Conservation (phyloP, 306 rosid species). For the Vicia faba region DNA sequence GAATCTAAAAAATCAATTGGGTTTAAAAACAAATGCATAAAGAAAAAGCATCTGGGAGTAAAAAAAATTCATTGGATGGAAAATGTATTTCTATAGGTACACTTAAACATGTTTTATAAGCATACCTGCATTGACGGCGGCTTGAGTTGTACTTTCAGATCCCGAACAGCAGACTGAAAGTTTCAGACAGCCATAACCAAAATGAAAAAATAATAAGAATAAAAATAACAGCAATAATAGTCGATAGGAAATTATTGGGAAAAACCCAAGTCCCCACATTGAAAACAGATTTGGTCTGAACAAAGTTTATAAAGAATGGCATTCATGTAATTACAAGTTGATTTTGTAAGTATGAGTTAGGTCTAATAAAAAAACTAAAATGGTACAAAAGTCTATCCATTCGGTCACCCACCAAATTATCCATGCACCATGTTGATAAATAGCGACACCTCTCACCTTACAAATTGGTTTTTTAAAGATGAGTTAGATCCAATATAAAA, state of each 20-base stretch:
- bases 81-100: conserved; percentile 8
- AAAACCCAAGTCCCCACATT: background rate
- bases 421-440: background rate
- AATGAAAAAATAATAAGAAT: conserved; percentile 3
- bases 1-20: background rate
- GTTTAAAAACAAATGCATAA: background rate
- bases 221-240: conserved; percentile 9
- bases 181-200: conserved; percentile 30
- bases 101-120: conserved; percentile 1
- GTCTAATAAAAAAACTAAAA: background rate
- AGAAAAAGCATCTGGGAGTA: conserved; percentile 3
- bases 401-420: background rate
- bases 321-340: background rate
- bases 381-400: background rate
- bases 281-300: background rate
- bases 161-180: conserved; percentile 85
- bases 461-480: background rate
- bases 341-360: background rate
- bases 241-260: background rate
- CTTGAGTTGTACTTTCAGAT: conserved; percentile 86
- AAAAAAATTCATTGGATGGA: background rate
- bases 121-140: conserved; percentile 96
- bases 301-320: background rate
- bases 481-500: background rate
- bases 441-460: background rate